Conservation (phyloP, 805 yeast genomes). For the Candida dendrica region DNA sequence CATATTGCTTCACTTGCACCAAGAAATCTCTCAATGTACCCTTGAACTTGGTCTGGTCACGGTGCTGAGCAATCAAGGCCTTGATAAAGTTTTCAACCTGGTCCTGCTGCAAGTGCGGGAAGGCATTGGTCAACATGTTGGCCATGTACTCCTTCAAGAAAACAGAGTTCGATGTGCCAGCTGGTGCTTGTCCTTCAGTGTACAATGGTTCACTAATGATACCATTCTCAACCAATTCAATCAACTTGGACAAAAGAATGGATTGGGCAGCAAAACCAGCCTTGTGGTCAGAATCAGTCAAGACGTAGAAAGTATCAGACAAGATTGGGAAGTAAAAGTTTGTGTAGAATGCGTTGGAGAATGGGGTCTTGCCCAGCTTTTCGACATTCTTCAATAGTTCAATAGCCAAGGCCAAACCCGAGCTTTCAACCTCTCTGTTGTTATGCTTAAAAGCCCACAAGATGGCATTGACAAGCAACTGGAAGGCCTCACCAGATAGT, state of each 20-base stretch:
- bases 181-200: slow-evolving; percentile 71
- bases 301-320: slow-evolving; percentile 85
- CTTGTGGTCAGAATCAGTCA: slow-evolving; percentile 96
- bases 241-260: slow-evolving; percentile 72
- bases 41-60: slow-evolving; percentile 68
- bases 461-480: slow-evolving; percentile 84
- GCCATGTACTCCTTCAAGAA: slow-evolving; percentile 78
- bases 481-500: slow-evolving; percentile 88
- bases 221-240: slow-evolving; percentile 73
- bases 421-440: slow-evolving; percentile 92
- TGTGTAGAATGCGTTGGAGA: slow-evolving; percentile 80
- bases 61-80: slow-evolving; percentile 68
- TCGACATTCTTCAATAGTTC: slow-evolving; percentile 85
- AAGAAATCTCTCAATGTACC: slow-evolving; percentile 89
- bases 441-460: slow-evolving; percentile 98
- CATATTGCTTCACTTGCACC: slow-evolving; percentile 91
- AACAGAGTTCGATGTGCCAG: slow-evolving; percentile 74
- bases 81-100: slow-evolving; percentile 78
- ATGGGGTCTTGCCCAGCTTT: slow-evolving; percentile 56
- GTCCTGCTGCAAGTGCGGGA: slow-evolving; percentile 79
- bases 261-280: slow-evolving; percentile 91
- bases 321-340: slow-evolving; percentile 84
- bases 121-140: slow-evolving; percentile 78
- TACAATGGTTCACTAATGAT: slow-evolving; percentile 75
- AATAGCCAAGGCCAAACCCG: slow-evolving; percentile 76